Conservation (phyloP, 345 rosid species). For the Alliaria petiolata region DNA sequence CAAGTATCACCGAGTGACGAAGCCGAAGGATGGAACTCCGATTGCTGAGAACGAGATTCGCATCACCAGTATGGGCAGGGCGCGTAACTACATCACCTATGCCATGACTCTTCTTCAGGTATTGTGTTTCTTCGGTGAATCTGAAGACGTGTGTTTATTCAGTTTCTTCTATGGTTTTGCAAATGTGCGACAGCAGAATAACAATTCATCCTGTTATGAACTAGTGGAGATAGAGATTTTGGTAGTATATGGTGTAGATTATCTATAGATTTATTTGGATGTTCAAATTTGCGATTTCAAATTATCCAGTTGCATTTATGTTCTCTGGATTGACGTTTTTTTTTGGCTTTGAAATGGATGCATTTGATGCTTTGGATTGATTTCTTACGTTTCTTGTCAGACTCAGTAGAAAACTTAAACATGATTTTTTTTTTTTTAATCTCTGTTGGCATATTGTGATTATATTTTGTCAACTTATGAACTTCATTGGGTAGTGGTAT, state of each 20-base stretch:
- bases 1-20: constrained; percentile 74
- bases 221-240: not conserved
- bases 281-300: not conserved
- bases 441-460: not conserved
- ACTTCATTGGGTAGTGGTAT: not conserved
- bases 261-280: not conserved
- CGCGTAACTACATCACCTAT: constrained; percentile 80
- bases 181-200: not conserved
- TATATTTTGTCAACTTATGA: not conserved
- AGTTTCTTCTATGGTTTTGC: not conserved
- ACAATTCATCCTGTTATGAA: not conserved
- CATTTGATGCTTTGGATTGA: not conserved
- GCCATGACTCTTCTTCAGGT: constrained; percentile 87
- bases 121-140: not conserved
- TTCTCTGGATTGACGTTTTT: not conserved
- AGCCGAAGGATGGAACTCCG: constrained; percentile 65
- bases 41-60: constrained; percentile 92
- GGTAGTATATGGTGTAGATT: not conserved
- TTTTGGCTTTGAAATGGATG: not conserved
- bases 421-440: not conserved
- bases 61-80: constrained; percentile 81
- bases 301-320: not conserved
- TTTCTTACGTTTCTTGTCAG: not conserved
- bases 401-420: not conserved
- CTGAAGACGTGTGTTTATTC: not conserved